phyloP scores from a whole-genome alignment of 2,329 filamentous ascomycete species.

The Fusarium keratoplasticum region DNA sequence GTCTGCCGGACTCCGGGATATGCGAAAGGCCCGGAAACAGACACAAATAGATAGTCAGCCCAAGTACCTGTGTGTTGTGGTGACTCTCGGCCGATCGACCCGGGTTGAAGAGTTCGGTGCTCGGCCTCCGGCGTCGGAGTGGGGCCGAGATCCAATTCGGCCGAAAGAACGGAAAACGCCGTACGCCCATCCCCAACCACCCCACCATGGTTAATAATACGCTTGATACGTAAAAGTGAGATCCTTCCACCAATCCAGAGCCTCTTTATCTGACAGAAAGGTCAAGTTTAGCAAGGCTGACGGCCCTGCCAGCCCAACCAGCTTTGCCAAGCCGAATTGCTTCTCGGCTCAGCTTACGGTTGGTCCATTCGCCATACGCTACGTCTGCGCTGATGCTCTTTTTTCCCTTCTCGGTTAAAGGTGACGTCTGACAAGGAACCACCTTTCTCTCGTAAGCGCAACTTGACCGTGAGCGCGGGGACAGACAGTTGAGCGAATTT shows the following conservation, averaged over 20 bases:
- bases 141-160: background rate
- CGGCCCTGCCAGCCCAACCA: background rate
- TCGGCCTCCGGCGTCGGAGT: background rate
- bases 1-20: background rate
- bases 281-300: background rate
- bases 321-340: background rate
- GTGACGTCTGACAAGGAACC: background rate
- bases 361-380: background rate
- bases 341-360: background rate
- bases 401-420: background rate
- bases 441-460: background rate
- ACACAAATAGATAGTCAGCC: background rate
- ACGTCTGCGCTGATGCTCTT: background rate
- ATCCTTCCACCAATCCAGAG: background rate
- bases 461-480: background rate
- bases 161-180: background rate
- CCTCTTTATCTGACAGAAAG: background rate
- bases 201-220: background rate
- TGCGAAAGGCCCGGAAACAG: background rate
- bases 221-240: background rate
- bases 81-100: background rate
- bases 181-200: background rate
- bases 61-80: background rate
- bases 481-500: background rate
- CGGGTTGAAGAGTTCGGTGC: background rate